A percentile compares a stretch with the other conserved stretches of the same genome.
Conservation (phyloP, 2,329 filamentous ascomycete species). For the Penicillium thymicola region DNA sequence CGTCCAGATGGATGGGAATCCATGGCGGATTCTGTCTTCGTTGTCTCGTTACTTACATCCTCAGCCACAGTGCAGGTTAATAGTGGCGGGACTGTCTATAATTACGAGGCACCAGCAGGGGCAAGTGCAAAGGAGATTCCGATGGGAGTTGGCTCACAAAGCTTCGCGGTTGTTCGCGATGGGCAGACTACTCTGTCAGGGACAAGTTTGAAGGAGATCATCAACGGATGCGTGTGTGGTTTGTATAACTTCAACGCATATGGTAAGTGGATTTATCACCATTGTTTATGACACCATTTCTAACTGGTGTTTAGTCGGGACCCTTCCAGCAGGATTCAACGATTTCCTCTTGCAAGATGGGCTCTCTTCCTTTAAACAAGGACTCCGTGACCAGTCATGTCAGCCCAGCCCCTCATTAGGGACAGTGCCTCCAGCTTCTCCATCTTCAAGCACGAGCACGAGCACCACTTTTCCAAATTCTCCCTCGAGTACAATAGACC, state of each 20-base stretch:
- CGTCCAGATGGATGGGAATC: constrained; percentile 51
- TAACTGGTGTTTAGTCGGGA: constrained; percentile 18
- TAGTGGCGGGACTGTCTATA: constrained; percentile 11
- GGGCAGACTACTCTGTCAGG: constrained; percentile 31
- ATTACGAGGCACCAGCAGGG: constrained; percentile 39
- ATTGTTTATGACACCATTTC: not conserved
- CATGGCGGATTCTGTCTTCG: constrained; percentile 52
- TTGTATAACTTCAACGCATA: constrained; percentile 46
- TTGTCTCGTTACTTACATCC: constrained; percentile 50
- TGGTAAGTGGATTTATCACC: constrained; percentile 5
- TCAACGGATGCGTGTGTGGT: constrained; percentile 19
- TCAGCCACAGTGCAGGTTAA: constrained; percentile 45
- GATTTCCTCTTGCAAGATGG: constrained; percentile 22
- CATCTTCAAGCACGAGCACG: not conserved
- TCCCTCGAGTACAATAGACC: not conserved
- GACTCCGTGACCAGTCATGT: constrained; percentile 21
- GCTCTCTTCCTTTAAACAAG: constrained; percentile 20
- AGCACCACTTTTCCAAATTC: not conserved
- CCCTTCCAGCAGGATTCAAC: constrained; percentile 17
- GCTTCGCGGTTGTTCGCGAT: constrained; percentile 44
- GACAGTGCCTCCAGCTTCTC: constrained; percentile 10
- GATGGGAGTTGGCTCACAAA: constrained; percentile 45
- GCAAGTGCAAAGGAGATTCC: constrained; percentile 41
- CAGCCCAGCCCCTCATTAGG: constrained; percentile 23
- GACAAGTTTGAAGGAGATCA: constrained; percentile 18